Conservation (phyloP, 306 rosid genomes). For the Mucuna pruriens region DNA sequence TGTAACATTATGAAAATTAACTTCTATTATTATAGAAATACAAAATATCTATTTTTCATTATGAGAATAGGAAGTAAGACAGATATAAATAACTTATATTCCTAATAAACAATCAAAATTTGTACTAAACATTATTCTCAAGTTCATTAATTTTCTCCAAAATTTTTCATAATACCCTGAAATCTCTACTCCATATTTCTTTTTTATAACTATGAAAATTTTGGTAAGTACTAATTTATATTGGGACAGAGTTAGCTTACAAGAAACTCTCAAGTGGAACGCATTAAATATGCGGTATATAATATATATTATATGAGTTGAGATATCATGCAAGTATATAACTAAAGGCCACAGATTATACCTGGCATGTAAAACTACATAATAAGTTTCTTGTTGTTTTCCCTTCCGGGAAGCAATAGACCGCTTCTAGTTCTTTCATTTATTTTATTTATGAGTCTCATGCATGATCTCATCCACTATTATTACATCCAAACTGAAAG, state of each 20-base stretch:
- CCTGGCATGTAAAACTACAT: neutral
- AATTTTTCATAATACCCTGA: too few relatives aligned
- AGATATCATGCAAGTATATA: neutral
- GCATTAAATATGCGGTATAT: neutral
- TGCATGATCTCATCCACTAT: neutral
- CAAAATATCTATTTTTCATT: too few relatives aligned
- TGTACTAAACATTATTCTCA: too few relatives aligned
- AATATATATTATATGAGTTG: neutral
- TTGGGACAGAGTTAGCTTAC: neutral
- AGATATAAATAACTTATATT: too few relatives aligned
- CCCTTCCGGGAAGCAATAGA: neutral
- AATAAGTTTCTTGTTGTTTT: neutral
- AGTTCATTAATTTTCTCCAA: too few relatives aligned
- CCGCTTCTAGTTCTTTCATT: neutral
- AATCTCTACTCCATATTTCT: neutral
- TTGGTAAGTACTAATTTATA: neutral
- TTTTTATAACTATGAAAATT: neutral
- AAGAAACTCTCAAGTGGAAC: neutral
- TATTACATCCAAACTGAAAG: conserved; percentile 12
- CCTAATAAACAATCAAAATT: too few relatives aligned
- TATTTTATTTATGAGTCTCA: neutral
- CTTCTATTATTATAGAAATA: too few relatives aligned
- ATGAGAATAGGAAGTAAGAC: too few relatives aligned
- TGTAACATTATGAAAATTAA: too few relatives aligned
- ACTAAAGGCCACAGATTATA: neutral